Conservation (phyloP, 176 grass and related monocot species). For the Alopecurus myosuroides region DNA sequence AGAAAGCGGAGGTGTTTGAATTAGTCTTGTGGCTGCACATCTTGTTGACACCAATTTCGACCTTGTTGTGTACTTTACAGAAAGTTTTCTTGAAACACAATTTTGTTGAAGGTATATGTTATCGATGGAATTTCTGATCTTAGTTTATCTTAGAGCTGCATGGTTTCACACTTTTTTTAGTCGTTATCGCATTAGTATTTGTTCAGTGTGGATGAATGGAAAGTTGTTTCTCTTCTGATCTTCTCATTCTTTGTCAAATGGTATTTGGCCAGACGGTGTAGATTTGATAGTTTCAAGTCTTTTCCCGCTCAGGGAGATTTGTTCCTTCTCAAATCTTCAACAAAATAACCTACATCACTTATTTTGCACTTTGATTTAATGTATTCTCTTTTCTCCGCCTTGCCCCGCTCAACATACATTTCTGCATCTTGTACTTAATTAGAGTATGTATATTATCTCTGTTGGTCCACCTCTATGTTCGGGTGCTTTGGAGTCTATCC, state of each 20-base stretch:
- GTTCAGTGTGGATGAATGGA: neutral
- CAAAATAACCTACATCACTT: neutral
- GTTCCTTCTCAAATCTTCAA: neutral
- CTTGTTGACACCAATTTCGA: conserved; percentile 34
- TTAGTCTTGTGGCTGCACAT: conserved; percentile 30
- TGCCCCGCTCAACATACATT: too few species aligned
- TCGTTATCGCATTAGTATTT: neutral
- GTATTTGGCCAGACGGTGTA: neutral
- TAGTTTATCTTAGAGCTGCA: neutral
- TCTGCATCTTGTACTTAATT: too few species aligned
- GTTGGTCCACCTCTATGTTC: too few species aligned
- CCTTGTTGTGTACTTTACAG: conserved; percentile 44
- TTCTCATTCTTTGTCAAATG: neutral
- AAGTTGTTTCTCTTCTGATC: neutral
- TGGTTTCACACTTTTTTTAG: neutral
- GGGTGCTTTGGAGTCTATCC: too few species aligned
- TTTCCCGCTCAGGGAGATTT: neutral
- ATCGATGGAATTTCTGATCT: conserved; percentile 5
- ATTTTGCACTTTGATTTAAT: neutral
- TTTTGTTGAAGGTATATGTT: conserved; percentile 43
- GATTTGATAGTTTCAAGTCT: neutral
- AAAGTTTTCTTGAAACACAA: conserved; percentile 31
- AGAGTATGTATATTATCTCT: too few species aligned
- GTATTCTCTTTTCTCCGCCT: too few species aligned
- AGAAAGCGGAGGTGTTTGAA: conserved; percentile 27